These are phyloP conservation scores for Candida ficus DNA, from an alignment of 805 yeast genomes.

Conservation along the genomic window DNA sequence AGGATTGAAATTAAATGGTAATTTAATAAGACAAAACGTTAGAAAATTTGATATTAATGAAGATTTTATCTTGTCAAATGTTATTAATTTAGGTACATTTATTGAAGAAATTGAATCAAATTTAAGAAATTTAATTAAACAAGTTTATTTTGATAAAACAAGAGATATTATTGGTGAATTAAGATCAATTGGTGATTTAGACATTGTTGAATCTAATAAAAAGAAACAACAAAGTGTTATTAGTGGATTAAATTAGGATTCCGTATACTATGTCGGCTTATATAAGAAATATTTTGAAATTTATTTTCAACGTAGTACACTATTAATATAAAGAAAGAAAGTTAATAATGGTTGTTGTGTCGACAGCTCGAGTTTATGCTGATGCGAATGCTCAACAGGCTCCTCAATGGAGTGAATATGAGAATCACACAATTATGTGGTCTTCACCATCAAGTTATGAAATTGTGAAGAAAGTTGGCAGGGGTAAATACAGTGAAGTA, in stretches of 20 bases:
- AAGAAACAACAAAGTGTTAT: too few relatives aligned
- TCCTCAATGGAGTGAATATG: slow-evolving; percentile 86
- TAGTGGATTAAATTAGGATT: too few relatives aligned
- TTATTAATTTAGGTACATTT: slow-evolving; percentile 78
- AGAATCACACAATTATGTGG: slow-evolving; percentile 67
- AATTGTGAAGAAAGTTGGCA: slow-evolving; percentile 75
- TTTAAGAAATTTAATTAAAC: slow-evolving; percentile 81
- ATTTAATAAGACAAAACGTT: slow-evolving; percentile 78
- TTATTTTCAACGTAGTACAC: too few relatives aligned
- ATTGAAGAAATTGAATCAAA: slow-evolving; percentile 87
- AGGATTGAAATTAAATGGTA: slow-evolving; percentile 66
- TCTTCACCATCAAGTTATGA: slow-evolving; percentile 83
- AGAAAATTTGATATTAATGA: slow-evolving; percentile 39
- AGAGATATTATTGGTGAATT: slow-evolving; percentile 78
- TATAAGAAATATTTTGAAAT: neutral
- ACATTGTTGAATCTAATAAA: slow-evolving; percentile 3
- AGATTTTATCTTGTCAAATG: slow-evolving; percentile 49
- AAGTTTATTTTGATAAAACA: slow-evolving; percentile 92
- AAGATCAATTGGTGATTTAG: slow-evolving; percentile 32
- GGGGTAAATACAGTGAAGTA: slow-evolving; percentile 93
- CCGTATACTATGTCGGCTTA: too few relatives aligned
- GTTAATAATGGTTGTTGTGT: slow-evolving; percentile 18
- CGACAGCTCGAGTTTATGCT: slow-evolving; percentile 73
- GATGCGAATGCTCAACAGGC: slow-evolving; percentile 76
- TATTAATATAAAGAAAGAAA: neutral